Evolutionary conservation across 371 early-diverging fungal genomes (phyloP).

Genomic region (Gilbertella persicaria): DNA sequence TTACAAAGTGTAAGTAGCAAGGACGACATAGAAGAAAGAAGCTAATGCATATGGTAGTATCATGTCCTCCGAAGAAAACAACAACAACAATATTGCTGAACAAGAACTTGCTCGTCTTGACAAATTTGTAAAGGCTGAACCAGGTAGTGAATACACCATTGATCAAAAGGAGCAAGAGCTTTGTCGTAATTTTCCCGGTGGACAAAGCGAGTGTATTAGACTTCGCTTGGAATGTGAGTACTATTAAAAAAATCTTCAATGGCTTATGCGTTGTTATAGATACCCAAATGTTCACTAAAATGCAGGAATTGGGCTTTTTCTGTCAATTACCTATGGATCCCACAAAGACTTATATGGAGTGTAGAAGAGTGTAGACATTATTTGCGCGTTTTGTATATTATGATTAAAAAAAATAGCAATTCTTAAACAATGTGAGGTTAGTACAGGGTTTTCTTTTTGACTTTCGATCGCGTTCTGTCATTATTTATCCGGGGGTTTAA

Average conservation of each 20-base stretch:
- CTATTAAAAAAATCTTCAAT: not conserved
- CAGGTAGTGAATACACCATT: conserved; percentile 44
- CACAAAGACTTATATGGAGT: conserved; percentile 56
- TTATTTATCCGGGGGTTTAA: too few relatives aligned
- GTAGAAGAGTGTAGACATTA: conserved; percentile 37
- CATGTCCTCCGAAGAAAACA: not conserved
- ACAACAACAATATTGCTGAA: not conserved
- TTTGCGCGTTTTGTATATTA: not conserved
- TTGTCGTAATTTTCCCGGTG: conserved; percentile 34
- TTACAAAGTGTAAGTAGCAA: not conserved
- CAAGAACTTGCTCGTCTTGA: conserved; percentile 39
- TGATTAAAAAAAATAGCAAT: not conserved
- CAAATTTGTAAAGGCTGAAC: conserved; percentile 42
- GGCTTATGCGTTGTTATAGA: conserved; percentile 21
- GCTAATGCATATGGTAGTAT: too few relatives aligned
- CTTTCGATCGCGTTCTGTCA: too few relatives aligned
- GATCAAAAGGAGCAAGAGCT: conserved; percentile 47
- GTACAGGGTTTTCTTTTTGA: too few relatives aligned
- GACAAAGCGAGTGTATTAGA: conserved; percentile 46
- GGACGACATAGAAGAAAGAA: too few relatives aligned
- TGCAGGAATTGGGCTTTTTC: conserved; percentile 62
- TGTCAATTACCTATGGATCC: conserved; percentile 61
- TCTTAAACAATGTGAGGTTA: too few relatives aligned
- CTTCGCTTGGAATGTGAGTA: conserved; percentile 53
- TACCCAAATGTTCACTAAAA: conserved; percentile 57